phyloP scores from a whole-genome alignment of 164 flowering plant genomes.

The Piper betle region DNA sequence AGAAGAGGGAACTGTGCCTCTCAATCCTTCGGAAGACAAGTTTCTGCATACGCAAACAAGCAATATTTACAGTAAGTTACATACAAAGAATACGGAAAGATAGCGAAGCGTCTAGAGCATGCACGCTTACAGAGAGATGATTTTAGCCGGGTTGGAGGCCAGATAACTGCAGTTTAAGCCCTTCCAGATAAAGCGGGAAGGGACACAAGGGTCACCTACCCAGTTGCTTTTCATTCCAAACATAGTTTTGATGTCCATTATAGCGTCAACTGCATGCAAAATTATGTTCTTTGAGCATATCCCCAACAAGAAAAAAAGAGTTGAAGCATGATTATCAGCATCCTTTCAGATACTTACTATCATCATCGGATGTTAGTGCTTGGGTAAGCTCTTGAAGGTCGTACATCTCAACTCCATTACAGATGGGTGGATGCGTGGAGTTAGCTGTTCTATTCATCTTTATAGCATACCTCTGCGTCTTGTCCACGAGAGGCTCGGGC shows the following conservation, averaged over 20 bases:
- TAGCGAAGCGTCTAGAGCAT: too few relatives aligned
- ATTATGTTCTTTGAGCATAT: background rate
- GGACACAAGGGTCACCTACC: slow-evolving; percentile 52
- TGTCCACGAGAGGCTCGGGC: background rate
- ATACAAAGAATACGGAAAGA: too few relatives aligned
- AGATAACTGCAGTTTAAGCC: slow-evolving; percentile 29
- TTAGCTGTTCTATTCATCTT: slow-evolving; percentile 7
- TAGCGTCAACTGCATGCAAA: slow-evolving; percentile 21
- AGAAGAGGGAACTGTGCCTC: too few relatives aligned
- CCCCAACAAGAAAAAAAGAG: background rate
- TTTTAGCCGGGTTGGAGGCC: background rate
- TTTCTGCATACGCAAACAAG: too few relatives aligned
- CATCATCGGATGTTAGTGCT: slow-evolving; percentile 9
- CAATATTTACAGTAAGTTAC: too few relatives aligned
- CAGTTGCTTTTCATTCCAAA: slow-evolving; percentile 27
- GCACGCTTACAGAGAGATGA: slow-evolving; percentile 2
- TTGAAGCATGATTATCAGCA: background rate
- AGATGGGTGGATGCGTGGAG: slow-evolving; percentile 34
- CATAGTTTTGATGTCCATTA: slow-evolving; percentile 18
- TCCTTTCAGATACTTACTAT: background rate
- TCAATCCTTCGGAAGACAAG: too few relatives aligned
- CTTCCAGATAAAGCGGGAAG: slow-evolving; percentile 23
- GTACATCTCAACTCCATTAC: slow-evolving; percentile 33
- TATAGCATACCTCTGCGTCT: slow-evolving; percentile 1
- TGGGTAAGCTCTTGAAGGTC: slow-evolving; percentile 8